Conservation (phyloP, 2,329 filamentous ascomycete genomes). For the Rutstroemia sp. region DNA sequence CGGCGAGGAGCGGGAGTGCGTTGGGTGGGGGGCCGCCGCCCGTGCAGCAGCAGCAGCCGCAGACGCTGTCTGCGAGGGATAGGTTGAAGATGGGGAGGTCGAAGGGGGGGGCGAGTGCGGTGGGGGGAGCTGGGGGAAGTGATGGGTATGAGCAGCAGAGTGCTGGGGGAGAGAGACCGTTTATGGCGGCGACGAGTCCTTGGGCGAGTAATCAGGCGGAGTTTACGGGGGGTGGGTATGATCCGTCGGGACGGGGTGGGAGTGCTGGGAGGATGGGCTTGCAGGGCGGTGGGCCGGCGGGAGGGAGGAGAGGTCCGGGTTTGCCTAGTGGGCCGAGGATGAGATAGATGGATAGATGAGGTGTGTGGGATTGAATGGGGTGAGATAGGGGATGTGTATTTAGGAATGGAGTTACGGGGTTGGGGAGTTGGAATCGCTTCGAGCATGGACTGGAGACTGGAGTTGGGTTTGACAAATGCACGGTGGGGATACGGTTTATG, state of each 20-base stretch:
- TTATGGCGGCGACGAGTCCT: conserved; percentile 40
- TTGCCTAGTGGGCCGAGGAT: conserved; percentile 2
- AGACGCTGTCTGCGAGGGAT: conserved; percentile 54
- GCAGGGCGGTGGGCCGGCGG: too few relatives aligned
- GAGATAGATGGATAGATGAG: background rate
- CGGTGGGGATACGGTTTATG: too few relatives aligned
- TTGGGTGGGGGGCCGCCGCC: background rate
- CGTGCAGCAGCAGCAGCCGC: background rate
- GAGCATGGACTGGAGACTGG: too few relatives aligned
- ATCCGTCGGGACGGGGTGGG: background rate
- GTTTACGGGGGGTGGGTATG: conserved; percentile 32
- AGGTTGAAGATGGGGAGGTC: conserved; percentile 67
- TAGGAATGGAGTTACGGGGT: background rate
- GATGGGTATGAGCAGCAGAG: too few relatives aligned
- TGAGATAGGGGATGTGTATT: background rate
- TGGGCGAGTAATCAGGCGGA: conserved; percentile 39
- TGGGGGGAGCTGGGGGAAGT: conserved; percentile 6
- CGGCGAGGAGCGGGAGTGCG: background rate
- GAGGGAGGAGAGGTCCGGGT: background rate
- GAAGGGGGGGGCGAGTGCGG: conserved; percentile 32
- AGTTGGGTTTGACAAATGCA: too few relatives aligned
- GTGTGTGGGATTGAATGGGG: background rate
- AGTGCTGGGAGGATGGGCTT: background rate
- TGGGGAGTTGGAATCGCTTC: too few relatives aligned
- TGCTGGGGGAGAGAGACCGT: conserved; percentile 31